These are phyloP conservation scores for Takashimella koratensis DNA, from an alignment of 1,284 basidiomycete species.

Conservation along the genomic window DNA sequence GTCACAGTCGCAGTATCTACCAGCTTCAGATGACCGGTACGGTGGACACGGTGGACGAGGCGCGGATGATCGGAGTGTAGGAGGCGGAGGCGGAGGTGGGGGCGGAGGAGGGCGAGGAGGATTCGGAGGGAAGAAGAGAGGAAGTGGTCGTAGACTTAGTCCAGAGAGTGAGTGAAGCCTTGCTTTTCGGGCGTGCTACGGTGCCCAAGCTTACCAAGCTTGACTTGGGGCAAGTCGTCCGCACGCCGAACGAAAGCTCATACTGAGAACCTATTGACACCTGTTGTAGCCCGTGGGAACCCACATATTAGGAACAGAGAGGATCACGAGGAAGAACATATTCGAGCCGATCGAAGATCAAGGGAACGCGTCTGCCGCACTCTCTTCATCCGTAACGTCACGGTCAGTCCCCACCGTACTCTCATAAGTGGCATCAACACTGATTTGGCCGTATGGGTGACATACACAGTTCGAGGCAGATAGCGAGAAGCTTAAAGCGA, in stretches of 20 bases:
- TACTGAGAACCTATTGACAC: too few species aligned
- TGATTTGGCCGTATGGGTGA: too few species aligned
- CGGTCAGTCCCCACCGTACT: conserved; percentile 63
- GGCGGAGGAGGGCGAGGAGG: conserved; percentile 55
- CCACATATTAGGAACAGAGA: background rate
- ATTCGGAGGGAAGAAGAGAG: background rate
- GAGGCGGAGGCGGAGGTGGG: conserved; percentile 57
- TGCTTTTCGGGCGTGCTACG: too few species aligned
- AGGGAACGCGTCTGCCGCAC: conserved; percentile 86
- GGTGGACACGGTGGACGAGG: conserved; percentile 11
- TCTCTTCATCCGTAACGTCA: conserved; percentile 93
- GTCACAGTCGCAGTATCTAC: conserved; percentile 4
- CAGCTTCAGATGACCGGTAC: conserved; percentile 3
- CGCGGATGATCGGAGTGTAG: conserved; percentile 34
- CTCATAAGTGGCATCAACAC: too few species aligned
- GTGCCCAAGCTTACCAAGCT: too few species aligned
- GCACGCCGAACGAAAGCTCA: too few species aligned
- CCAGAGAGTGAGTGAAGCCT: too few species aligned
- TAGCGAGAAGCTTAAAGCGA: conserved; percentile 71
- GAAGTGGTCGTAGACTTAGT: background rate
- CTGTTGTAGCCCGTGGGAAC: background rate
- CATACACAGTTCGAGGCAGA: conserved; percentile 94
- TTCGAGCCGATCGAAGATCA: conserved; percentile 58
- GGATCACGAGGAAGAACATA: background rate
- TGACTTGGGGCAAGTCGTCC: too few species aligned